phyloP scores from a whole-genome alignment of 1,139 yeast species.

The Pichia sp. region DNA sequence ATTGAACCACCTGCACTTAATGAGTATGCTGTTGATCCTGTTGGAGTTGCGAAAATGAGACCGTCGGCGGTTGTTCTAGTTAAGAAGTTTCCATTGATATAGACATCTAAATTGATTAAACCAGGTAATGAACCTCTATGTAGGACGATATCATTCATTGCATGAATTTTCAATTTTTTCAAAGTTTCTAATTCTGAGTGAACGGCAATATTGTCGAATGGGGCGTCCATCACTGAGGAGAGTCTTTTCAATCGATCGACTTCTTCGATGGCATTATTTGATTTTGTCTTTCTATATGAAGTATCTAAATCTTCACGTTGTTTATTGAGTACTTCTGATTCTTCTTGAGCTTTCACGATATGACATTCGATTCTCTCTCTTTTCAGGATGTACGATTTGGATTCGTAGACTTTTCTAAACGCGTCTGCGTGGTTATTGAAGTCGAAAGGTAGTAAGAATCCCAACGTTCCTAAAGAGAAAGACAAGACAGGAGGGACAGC shows the following conservation, averaged over 20 bases:
- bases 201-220: slow-evolving; percentile 12
- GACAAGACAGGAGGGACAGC: slow-evolving; percentile 87
- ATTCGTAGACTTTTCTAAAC: slow-evolving; percentile 62
- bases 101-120: slow-evolving; percentile 76
- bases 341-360: slow-evolving; percentile 43
- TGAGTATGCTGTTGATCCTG: slow-evolving; percentile 95
- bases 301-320: slow-evolving; percentile 14
- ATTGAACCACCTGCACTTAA: slow-evolving; percentile 90
- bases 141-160: slow-evolving; percentile 87
- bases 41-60: slow-evolving; percentile 80
- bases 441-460: slow-evolving; percentile 87
- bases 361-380: slow-evolving; percentile 79
- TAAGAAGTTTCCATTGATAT: slow-evolving; percentile 74
- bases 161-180: slow-evolving; percentile 46
- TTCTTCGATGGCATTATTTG: slow-evolving; percentile 9
- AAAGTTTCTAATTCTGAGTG: slow-evolving; percentile 24
- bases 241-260: slow-evolving; percentile 18
- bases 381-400: slow-evolving; percentile 69
- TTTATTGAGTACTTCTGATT: slow-evolving; percentile 7
- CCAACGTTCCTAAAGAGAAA: slow-evolving; percentile 89
- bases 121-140: slow-evolving; percentile 92
- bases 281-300: slow-evolving; percentile 7
- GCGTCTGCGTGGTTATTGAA: slow-evolving; percentile 59
- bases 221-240: slow-evolving; percentile 19
- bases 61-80: slow-evolving; percentile 96